A percentile compares a stretch with the other conserved stretches of the same genome.
phyloP scores from a whole-genome alignment of 2,329 filamentous ascomycete genomes.

The Curvularia hawaiiensis region DNA sequence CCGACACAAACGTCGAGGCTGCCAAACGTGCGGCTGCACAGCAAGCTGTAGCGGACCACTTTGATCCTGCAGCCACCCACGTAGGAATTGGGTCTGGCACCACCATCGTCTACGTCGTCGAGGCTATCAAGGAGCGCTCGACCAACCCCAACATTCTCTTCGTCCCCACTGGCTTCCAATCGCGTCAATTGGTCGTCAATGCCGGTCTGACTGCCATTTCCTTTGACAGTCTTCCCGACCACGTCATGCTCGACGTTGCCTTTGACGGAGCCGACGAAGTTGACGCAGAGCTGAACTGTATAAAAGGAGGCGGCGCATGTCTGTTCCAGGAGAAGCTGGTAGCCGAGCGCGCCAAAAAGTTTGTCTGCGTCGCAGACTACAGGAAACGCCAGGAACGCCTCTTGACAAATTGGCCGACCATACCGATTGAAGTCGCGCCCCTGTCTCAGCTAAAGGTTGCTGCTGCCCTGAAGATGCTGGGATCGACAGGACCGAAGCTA shows the following conservation, averaged over 20 bases:
- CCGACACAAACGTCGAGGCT: constrained; percentile 60
- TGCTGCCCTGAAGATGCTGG: constrained; percentile 71
- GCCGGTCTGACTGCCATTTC: constrained; percentile 78
- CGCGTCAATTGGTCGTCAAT: constrained; percentile 79
- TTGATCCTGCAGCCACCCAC: constrained; percentile 65
- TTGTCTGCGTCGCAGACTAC: constrained; percentile 89
- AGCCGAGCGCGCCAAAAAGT: constrained; percentile 80
- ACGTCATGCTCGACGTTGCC: constrained; percentile 76
- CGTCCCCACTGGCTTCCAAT: constrained; percentile 90
- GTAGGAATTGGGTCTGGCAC: constrained; percentile 83
- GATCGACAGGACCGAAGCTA: constrained; percentile 72
- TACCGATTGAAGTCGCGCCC: constrained; percentile 93
- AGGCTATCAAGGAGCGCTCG: constrained; percentile 65
- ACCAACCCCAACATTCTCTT: constrained; percentile 70
- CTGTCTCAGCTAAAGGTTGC: constrained; percentile 80
- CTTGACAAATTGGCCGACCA: constrained; percentile 75
- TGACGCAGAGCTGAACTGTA: constrained; percentile 91
- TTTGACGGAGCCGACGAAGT: constrained; percentile 99
- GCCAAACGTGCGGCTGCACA: constrained; percentile 78
- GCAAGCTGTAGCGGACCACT: constrained; percentile 74
- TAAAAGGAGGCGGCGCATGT: constrained; percentile 98
- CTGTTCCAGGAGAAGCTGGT: constrained; percentile 98
- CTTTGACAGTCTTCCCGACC: constrained; percentile 74
- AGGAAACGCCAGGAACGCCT: constrained; percentile 84
- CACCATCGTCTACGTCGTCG: constrained; percentile 83